Base-by-base conservation (phyloP, 1,284 basidiomycete genomes). In the Moesziomyces globuligerus region DNA sequence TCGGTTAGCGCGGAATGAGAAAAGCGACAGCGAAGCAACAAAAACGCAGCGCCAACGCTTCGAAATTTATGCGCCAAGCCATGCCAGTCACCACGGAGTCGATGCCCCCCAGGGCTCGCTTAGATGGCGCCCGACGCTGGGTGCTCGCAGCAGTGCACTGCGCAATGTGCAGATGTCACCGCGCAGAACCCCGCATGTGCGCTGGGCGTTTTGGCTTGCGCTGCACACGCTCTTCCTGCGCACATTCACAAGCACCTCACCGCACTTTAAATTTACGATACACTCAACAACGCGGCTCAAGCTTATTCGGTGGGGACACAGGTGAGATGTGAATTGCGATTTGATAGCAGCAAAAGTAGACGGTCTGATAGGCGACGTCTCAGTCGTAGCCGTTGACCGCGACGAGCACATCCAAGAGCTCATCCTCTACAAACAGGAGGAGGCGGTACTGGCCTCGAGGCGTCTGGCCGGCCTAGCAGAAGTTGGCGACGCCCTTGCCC, bases 341-440 rank as follows among this genome's bases (percentile, higher is more conserved):
- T n/a, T n/a, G n/a, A n/a, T n/a, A n/a, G n/a, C n/a, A n/a, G n/a
- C n/a, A n/a, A n/a, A n/a, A n/a, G n/a, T n/a, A n/a, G n/a, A n/a
- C n/a, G n/a, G n/a, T n/a, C n/a, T n/a, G n/a, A n/a, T n/a, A 34
- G 32, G 17, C 11, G 32, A 5, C 32, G 32, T 17, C 32, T 17
- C 36, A 66, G 29, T 68, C 65, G n/a, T 56, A 49, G 20, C 65
- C 65, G n/a, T 68, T 68, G 46, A 68, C 65, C 10, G 42, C 53
- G 21, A 70, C 28, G 18, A 58, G 17, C 6, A 55, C 64, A 41
- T 74, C 68, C 67, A 61, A 74, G n/a, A 74, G 54, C 60, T 74
- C 62, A 34, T 67, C 68, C 18, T 74, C 72, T 4, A 68, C 72
- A 41, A 74, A 74, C 38, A 74, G 29, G 17, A 74, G 68, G 38